A percentile compares a stretch with the other conserved stretches of the same genome.
These are phyloP conservation scores for Pseudogymnoascus sp. DNA, from an alignment of 2,329 filamentous ascomycete species.

Conservation along the genomic window DNA sequence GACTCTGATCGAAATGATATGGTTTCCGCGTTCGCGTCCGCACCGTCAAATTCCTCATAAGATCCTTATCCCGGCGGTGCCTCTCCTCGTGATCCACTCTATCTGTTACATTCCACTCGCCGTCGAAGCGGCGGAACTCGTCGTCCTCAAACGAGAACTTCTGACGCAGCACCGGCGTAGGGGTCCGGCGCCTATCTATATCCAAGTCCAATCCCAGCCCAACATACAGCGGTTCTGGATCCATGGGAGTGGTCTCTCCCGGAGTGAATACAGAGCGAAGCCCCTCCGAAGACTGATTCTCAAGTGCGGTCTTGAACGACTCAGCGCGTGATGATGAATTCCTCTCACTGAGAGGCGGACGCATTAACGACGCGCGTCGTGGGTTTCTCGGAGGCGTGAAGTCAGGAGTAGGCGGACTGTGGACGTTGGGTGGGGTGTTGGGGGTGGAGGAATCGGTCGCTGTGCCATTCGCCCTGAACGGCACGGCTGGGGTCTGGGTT, in stretches of 20 bases:
- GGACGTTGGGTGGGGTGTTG: constrained; percentile 57
- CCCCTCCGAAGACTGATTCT: constrained; percentile 57
- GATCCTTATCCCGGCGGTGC: constrained; percentile 41
- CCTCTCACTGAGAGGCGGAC: constrained; percentile 43
- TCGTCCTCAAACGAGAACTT: constrained; percentile 10
- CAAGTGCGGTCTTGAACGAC: constrained; percentile 59
- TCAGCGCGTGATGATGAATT: constrained; percentile 26
- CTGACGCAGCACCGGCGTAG: constrained; percentile 13
- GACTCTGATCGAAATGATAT: constrained; percentile 21
- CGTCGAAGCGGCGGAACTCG: constrained; percentile 40
- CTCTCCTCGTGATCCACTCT: constrained; percentile 28
- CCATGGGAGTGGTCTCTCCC: constrained; percentile 12
- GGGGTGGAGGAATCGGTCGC: constrained; percentile 29
- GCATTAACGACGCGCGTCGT: constrained; percentile 38
- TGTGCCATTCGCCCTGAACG: not conserved
- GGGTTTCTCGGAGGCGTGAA: constrained; percentile 58
- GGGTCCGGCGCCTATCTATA: constrained; percentile 29
- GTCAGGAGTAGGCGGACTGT: constrained; percentile 67
- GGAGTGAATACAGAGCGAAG: constrained; percentile 27
- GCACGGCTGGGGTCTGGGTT: constrained; percentile 29
- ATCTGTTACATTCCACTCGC: constrained; percentile 43
- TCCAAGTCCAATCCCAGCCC: constrained; percentile 32
- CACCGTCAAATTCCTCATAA: constrained; percentile 47
- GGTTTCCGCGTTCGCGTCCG: constrained; percentile 33
- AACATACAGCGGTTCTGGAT: constrained; percentile 21